phyloP scores from a whole-genome alignment of 148 eudicot genomes.

The Camellia japonica region DNA sequence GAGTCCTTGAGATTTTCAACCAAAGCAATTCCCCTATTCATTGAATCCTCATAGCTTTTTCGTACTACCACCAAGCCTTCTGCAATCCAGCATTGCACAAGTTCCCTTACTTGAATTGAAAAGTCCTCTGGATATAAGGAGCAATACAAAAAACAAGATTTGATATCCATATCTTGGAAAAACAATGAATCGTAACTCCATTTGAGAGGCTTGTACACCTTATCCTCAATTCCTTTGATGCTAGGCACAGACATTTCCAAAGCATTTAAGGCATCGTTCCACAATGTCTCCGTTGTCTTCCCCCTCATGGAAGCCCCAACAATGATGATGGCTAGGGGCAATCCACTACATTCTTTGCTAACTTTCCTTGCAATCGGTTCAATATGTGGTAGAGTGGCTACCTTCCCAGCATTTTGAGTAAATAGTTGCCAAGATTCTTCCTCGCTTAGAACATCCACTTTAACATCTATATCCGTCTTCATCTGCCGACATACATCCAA shows the following conservation, averaged over 20 bases:
- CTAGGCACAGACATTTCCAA: not conserved
- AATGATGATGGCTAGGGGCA: slow-evolving; percentile 13
- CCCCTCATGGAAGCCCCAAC: slow-evolving; percentile 21
- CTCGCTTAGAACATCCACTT: slow-evolving; percentile 1
- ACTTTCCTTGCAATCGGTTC: slow-evolving; percentile 6
- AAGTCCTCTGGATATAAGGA: too few species aligned
- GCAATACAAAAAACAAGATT: too few species aligned
- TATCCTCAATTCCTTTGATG: slow-evolving; percentile 1
- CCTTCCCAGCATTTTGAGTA: not conserved
- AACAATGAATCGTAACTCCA: slow-evolving; percentile 6
- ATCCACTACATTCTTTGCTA: not conserved
- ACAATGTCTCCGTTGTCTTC: slow-evolving; percentile 8
- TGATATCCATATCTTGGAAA: not conserved
- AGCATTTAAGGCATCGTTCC: slow-evolving; percentile 2
- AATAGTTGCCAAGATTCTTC: slow-evolving; percentile 16
- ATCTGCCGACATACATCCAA: slow-evolving; percentile 13
- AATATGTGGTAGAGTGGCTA: not conserved
- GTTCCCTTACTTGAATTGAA: too few species aligned
- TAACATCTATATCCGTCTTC: not conserved
- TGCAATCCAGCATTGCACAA: too few species aligned
- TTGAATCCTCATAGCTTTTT: too few species aligned
- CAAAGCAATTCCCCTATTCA: too few species aligned
- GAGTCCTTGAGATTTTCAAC: too few species aligned
- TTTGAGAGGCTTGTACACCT: not conserved
- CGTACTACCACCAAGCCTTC: too few species aligned